Conservation (phyloP, 257 asterid genomes). For the Phtheirospermum japonicum region DNA sequence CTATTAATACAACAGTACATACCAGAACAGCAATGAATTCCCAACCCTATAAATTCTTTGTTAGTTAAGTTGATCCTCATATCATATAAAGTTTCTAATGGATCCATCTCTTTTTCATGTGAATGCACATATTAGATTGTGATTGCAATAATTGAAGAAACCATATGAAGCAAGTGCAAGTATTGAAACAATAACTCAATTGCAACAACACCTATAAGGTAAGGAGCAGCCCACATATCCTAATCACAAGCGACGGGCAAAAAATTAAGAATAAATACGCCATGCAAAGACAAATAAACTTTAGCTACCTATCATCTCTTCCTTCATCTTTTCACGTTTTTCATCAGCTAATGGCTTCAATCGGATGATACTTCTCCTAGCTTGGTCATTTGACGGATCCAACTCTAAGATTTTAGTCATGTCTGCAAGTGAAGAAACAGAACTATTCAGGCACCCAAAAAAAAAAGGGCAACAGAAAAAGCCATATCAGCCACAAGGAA, state of each 20-base stretch:
- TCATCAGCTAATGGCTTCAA: constrained; percentile 92
- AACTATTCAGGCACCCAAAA: constrained; percentile 7
- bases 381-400: constrained; percentile 79
- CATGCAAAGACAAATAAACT: not conserved
- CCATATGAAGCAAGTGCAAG: too few species aligned
- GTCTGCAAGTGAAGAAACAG: constrained; percentile 44
- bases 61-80: too few species aligned
- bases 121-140: too few species aligned
- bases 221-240: too few species aligned
- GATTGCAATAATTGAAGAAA: too few species aligned
- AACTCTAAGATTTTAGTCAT: constrained; percentile 73
- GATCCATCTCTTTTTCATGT: too few species aligned
- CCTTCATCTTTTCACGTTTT: constrained; percentile 96
- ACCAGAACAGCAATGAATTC: too few species aligned
- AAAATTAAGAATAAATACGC: not conserved
- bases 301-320: constrained; percentile 92
- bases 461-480: constrained; percentile 13
- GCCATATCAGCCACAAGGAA: constrained; percentile 9
- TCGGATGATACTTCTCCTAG: constrained; percentile 68
- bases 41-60: too few species aligned
- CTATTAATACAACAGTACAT: not conserved
- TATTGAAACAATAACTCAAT: too few species aligned
- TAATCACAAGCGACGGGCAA: too few species aligned
- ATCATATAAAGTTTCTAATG: too few species aligned
- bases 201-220: too few species aligned